Evolutionary conservation across 2,329 filamentous ascomycete genomes (phyloP).

Genomic region (Calonectria ilicicola): DNA sequence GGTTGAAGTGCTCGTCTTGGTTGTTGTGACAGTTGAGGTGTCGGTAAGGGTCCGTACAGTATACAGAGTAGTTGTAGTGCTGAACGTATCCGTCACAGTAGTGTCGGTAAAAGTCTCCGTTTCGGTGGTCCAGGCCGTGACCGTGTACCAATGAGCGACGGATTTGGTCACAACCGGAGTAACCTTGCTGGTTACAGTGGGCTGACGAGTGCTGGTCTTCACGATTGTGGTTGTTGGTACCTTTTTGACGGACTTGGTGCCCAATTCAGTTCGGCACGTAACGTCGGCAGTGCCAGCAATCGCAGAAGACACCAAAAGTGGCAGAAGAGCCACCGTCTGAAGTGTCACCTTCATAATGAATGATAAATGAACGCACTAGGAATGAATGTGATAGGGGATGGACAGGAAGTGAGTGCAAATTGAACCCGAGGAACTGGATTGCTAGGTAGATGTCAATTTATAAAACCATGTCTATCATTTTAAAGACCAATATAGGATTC

Average conservation of each 20-base stretch:
- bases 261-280: not conserved
- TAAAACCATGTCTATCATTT: not conserved
- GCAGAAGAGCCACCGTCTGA: not conserved
- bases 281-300: not conserved
- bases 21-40: not conserved
- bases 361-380: not conserved
- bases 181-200: not conserved
- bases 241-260: not conserved
- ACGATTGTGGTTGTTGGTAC: not conserved
- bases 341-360: not conserved
- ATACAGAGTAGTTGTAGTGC: not conserved
- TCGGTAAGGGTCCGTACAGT: not conserved
- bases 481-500: not conserved
- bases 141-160: not conserved
- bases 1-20: not conserved
- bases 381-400: not conserved
- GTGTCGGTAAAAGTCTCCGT: not conserved
- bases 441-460: not conserved
- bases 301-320: not conserved
- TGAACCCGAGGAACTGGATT: not conserved
- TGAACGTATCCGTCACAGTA: not conserved
- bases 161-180: not conserved
- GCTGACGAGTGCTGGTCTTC: not conserved
- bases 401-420: not conserved
- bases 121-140: not conserved